Base-by-base conservation (phyloP, 768 basidiomycete species). In the Agaricus bisporus region DNA sequence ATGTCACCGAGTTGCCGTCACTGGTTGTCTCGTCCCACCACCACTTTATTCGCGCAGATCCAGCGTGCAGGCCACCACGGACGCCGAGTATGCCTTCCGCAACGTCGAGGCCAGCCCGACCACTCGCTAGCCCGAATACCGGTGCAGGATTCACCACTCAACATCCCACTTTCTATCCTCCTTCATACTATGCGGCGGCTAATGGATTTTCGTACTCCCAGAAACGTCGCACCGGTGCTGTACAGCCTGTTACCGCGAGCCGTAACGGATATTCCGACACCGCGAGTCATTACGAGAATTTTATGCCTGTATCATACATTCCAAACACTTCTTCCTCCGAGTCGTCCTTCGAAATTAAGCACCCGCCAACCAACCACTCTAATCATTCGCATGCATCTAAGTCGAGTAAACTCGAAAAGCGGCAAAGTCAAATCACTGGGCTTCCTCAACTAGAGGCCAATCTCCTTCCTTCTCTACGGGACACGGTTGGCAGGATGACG, bases 401-500 rank as follows among this genome's bases (percentile, higher is more conserved):
- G 42, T 32, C 59, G 12, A 53, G 38, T 46, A 53, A 58, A 39
- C 59, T 56, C 18, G 59, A 58, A 5, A 69, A 66, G 50, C 68
- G 69, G 35, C 67, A 70, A 58, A 80, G 76, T 57, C 70, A 78
- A 49, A 66, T 80, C 15, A 71, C 67, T 10, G 80, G 80, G 48
- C 67, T 87, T 4, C 80, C 83, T 5, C 70, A 82, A 25, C 64
- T 87, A 28, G 86, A 90, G 57, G 70, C 79, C 0, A 79, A 85
- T 25, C 71, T 89, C 4, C 65, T 89, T 36, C 87, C 87, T 8
- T 83, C 85, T 15, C 70, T 90, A 35, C 74, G 80, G 39, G 86
- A 88, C 52, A 90, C 87, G 0, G 76, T 90, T 36, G 78, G 84
- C 59, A 78, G 80, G 43, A 90, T 89, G 87, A 89, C 87, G 2